Base-by-base conservation (phyloP, 257 asterid species). In the Sherardia arvensis region DNA sequence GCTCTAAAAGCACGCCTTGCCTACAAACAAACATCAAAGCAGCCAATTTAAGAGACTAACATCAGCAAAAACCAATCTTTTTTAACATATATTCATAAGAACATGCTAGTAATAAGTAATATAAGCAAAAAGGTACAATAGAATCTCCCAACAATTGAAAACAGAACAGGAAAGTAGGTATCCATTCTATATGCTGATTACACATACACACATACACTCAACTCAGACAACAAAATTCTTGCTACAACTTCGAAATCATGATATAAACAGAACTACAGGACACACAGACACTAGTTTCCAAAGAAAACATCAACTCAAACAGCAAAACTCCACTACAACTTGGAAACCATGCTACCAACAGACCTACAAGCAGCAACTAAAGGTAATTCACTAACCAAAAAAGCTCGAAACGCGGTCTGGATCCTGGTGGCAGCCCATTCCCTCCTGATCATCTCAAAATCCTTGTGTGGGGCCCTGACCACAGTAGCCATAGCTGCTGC, bases 361-460 rank as follows among this genome's bases (percentile, higher is more conserved):
- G 17, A 49, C 12, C 4, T 21, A 30, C 23, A 55, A 12, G n/a
- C 40, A 30, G 4, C 10, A 17, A 54, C 14, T 9, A 8, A n/a
- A 45, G 5, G 65, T 26, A 36, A 30, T 30, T 49, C 15, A 28
- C 15, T 68, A 76, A 93, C 99, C 88, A 93, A 82, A 76, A 90
- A 90, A 69, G 92, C 89, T 4, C 96, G 84, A 67, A 93, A 90
- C 15, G 76, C 43, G 0, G 99, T 70, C 81, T 93, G 99, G 62
- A 90, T 87, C 66, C 96, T 81, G 45, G 86, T 74, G 25, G 96
- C 95, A 8, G 99, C 97, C 97, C 92, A 87, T 73, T 93, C 94
- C 54, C 84, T 71, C 14, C 87, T 82, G 59, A 85, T 80, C 59
- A 73, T 75, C 78, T 77, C 72, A 78, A 90, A 85, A 66, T 90